Base-by-base conservation (phyloP, 441 rosid genomes). In the Erysimum cheiri region DNA sequence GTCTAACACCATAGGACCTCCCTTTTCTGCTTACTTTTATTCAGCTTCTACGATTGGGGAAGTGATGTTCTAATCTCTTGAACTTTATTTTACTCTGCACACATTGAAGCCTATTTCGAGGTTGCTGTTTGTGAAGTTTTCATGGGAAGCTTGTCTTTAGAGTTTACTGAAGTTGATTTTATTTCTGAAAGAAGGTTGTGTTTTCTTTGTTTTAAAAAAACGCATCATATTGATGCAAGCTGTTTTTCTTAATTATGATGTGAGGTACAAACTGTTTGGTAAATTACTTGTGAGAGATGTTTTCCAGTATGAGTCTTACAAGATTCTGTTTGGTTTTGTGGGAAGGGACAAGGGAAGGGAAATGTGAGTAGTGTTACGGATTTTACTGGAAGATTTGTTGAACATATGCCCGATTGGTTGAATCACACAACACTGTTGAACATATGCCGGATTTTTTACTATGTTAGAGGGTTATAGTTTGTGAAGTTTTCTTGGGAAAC, bases 141-240 rank as follows among this genome's bases (percentile, higher is more conserved):
- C 26, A 46, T 50, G 56, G 55, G 56, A 50, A 50, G 15, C 48
- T 8, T 36, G 24, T 17, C 24, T n/a, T 46, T 46, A 9, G 50
- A 8, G 50, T 46, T 17, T 11, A 44, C 24, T 46, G 19, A 28
- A 52, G 35, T 28, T 52, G 19, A 28, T 12, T 22, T 49, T 49
- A 49, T 49, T 22, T 13, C 54, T 4, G 29, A 17, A 22, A 49
- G 13, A 2, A 10, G 8, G 54, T 22, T 10, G n/a, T 48, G 54
- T 22, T 48, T 22, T 5, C 46, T 15, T 3, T 17, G 24, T 46
- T 15, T n/a, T n/a, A n/a, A n/a, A 7, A 3, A 44, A 44, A 44
- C 11, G 1, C 15, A 13, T 13, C 46, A n/a, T 4, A 13, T 13
- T n/a, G n/a, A n/a, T 40, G 44, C 3, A 40, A 40, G 0, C 22